Evolutionary conservation across 2,329 filamentous ascomycete genomes (phyloP).

Genomic region (Phialophora macrospora): DNA sequence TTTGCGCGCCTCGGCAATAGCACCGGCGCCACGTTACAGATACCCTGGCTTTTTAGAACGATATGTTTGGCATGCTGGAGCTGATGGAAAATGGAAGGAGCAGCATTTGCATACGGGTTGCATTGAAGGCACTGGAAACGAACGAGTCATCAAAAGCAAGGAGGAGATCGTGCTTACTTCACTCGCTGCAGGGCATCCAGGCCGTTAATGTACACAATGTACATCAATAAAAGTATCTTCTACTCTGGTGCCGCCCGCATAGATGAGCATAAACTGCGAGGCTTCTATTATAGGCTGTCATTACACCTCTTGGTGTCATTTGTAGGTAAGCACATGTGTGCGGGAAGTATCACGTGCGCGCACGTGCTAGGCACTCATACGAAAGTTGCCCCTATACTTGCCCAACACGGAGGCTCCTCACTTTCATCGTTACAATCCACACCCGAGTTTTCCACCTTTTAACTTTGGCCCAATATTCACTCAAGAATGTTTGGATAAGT

Average conservation of each 20-base stretch:
- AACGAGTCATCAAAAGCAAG: conserved; percentile 9
- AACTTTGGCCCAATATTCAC: too few species aligned
- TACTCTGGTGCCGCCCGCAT: background rate
- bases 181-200: conserved; percentile 2
- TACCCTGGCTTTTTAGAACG: conserved; percentile 36
- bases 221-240: conserved; percentile 20
- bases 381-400: background rate
- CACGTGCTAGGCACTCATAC: too few species aligned
- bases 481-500: too few species aligned
- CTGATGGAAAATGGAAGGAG: background rate
- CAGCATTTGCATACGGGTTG: conserved; percentile 1
- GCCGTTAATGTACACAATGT: conserved; percentile 11
- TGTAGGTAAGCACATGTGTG: too few species aligned
- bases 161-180: conserved; percentile 6
- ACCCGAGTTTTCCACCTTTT: background rate
- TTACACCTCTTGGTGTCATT: too few species aligned
- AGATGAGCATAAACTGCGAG: background rate
- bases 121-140: conserved; percentile 8
- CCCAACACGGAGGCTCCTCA: background rate
- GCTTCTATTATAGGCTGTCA: background rate
- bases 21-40: conserved; percentile 26
- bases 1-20: conserved; percentile 3
- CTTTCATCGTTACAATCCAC: background rate
- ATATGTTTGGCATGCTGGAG: conserved; percentile 16
- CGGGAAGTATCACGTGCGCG: too few species aligned